These are phyloP conservation scores for Trifolium pratense DNA, from an alignment of 306 rosid genomes.

Conservation along the genomic window DNA sequence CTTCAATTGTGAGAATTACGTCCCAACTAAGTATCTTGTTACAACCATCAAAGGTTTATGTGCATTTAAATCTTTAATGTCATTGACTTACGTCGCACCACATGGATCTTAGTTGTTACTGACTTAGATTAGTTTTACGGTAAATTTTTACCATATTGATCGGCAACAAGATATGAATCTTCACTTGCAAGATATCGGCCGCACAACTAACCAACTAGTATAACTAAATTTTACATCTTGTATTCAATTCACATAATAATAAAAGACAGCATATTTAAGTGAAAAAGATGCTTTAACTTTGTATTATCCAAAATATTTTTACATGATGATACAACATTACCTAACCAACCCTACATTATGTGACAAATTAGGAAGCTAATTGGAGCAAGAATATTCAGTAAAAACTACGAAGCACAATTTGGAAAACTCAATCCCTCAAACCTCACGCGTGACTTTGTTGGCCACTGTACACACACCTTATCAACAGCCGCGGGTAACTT, in stretches of 20 bases:
- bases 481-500: constrained; percentile 77
- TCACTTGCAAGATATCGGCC: background rate
- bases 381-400: constrained; percentile 66
- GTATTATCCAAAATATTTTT: background rate
- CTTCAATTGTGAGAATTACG: too few relatives aligned
- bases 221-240: too few relatives aligned
- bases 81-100: too few relatives aligned
- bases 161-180: background rate
- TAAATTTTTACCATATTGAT: too few relatives aligned
- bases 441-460: constrained; percentile 56
- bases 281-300: background rate
- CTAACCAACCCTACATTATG: background rate
- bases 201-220: too few relatives aligned
- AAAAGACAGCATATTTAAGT: too few relatives aligned
- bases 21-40: too few relatives aligned
- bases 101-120: too few relatives aligned
- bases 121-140: too few relatives aligned
- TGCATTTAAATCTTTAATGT: too few relatives aligned
- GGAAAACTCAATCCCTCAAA: constrained; percentile 23
- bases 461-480: constrained; percentile 78
- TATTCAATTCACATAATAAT: too few relatives aligned
- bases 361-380: constrained; percentile 61
- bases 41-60: too few relatives aligned
- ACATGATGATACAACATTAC: background rate
- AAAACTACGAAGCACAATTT: constrained; percentile 37